Evolutionary conservation across 116 monocot species (phyloP).

Genomic region (Cymodocea nodosa): DNA sequence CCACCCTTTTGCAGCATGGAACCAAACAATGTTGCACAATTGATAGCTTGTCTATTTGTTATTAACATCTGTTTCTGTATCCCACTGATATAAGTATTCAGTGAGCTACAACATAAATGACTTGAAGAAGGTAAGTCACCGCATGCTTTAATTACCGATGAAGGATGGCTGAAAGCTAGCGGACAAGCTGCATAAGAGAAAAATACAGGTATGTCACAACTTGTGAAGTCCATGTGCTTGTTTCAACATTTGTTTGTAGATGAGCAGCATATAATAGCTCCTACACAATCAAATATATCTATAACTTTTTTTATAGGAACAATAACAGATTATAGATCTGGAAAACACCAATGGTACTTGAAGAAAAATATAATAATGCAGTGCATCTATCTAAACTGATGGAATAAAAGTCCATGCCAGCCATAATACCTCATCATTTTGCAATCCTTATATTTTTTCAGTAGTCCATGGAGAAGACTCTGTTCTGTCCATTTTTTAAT

Average conservation of each 20-base stretch:
- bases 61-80: conserved; percentile 92
- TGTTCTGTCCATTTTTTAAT: too few relatives aligned
- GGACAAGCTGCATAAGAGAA: conserved; percentile 57
- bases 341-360: background rate
- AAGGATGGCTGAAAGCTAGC: conserved; percentile 66
- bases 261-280: too few relatives aligned
- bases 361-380: too few relatives aligned
- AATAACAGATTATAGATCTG: background rate
- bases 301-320: too few relatives aligned
- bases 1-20: conserved; percentile 93
- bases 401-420: too few relatives aligned
- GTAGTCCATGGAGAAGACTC: too few relatives aligned
- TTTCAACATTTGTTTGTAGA: too few relatives aligned
- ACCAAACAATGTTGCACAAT: conserved; percentile 89
- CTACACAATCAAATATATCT: too few relatives aligned
- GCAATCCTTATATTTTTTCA: too few relatives aligned
- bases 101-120: conserved; percentile 65
- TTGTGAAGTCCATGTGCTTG: background rate
- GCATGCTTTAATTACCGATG: conserved; percentile 61
- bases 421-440: too few relatives aligned
- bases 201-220: conserved; percentile 4
- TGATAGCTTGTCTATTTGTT: conserved; percentile 97
- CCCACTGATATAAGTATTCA: conserved; percentile 55
- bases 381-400: too few relatives aligned
- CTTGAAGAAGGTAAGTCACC: conserved; percentile 39